Evolutionary conservation across 2,329 filamentous ascomycete genomes (phyloP).

Genomic region (Nemania abortiva): DNA sequence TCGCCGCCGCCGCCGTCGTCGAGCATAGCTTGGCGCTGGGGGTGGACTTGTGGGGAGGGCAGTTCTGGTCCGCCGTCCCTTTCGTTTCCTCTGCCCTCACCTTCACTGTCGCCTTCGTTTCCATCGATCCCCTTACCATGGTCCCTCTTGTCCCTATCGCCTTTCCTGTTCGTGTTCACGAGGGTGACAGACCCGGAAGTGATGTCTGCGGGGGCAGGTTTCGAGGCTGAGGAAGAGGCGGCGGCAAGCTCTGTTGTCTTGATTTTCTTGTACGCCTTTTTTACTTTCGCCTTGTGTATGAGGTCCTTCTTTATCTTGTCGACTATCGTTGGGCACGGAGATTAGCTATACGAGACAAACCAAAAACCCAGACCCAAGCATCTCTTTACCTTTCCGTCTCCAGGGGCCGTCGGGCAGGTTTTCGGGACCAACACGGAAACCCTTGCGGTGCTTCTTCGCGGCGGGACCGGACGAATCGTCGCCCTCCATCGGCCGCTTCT

Average conservation of each 20-base stretch:
- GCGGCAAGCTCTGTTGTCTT: slow-evolving; percentile 66
- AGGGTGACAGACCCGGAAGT: slow-evolving; percentile 33
- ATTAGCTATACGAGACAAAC: slow-evolving; percentile 28
- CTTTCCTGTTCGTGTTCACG: slow-evolving; percentile 19
- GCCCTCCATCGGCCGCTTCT: slow-evolving; percentile 61
- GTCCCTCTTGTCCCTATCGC: background rate
- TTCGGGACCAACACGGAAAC: slow-evolving; percentile 87
- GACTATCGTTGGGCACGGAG: slow-evolving; percentile 61
- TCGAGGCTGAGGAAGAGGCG: slow-evolving; percentile 36
- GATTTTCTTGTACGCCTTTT: slow-evolving; percentile 91
- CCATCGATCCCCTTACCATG: slow-evolving; percentile 27
- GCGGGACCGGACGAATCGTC: slow-evolving; percentile 53
- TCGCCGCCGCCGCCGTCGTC: slow-evolving; percentile 45
- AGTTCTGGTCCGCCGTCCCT: slow-evolving; percentile 37
- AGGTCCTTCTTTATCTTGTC: slow-evolving; percentile 90
- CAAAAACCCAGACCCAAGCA: no score
- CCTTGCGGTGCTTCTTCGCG: slow-evolving; percentile 70
- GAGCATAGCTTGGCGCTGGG: slow-evolving; percentile 57
- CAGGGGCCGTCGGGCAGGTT: slow-evolving; percentile 93
- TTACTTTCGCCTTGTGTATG: slow-evolving; percentile 92
- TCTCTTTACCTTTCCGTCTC: slow-evolving; percentile 74
- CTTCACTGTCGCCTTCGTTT: background rate
- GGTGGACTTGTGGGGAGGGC: slow-evolving; percentile 53
- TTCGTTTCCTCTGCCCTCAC: slow-evolving; percentile 24
- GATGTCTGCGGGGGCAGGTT: slow-evolving; percentile 12